Evolutionary conservation across 352 stramenopile genomes (phyloP).

Genomic region (Blastocystis sp.): DNA sequence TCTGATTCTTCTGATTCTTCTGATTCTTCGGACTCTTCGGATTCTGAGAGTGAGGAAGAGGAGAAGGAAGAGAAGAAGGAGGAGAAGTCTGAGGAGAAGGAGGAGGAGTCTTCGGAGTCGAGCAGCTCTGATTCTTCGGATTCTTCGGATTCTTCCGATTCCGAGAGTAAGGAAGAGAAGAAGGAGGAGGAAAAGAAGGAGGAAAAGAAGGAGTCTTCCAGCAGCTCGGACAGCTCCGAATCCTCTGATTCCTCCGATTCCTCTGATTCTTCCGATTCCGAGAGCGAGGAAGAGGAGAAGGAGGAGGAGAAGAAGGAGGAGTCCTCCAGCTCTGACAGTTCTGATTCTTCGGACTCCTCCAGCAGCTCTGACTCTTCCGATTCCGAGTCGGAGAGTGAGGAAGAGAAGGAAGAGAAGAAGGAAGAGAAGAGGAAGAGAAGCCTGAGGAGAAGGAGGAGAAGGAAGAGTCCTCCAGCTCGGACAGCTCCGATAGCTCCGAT

Average conservation of each 20-base stretch:
- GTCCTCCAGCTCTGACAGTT: neutral
- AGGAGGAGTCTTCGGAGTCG: neutral
- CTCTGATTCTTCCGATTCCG: constrained; percentile 20
- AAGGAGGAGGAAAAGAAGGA: neutral
- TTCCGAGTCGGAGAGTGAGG: neutral
- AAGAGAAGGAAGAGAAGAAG: constrained; percentile 30
- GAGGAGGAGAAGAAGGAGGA: constrained; percentile 13
- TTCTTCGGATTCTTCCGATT: too few relatives aligned
- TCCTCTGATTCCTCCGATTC: neutral
- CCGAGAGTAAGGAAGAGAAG: neutral
- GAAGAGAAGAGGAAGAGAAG: constrained; percentile 28
- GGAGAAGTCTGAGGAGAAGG: neutral
- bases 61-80: constrained; percentile 36
- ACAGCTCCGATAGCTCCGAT: neutral
- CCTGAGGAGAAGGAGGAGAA: neutral
- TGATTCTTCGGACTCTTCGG: neutral
- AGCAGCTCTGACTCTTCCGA: neutral
- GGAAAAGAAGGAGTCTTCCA: constrained; percentile 5
- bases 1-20: neutral
- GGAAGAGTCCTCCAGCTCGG: neutral
- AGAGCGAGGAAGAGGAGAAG: constrained; percentile 29
- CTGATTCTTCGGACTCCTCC: constrained; percentile 13
- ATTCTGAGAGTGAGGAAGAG: constrained; percentile 23
- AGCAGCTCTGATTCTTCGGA: neutral
- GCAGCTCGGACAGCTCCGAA: neutral